Evolutionary conservation across 2,329 filamentous ascomycete species (phyloP).

Genomic region (Cytospora schulzeri): DNA sequence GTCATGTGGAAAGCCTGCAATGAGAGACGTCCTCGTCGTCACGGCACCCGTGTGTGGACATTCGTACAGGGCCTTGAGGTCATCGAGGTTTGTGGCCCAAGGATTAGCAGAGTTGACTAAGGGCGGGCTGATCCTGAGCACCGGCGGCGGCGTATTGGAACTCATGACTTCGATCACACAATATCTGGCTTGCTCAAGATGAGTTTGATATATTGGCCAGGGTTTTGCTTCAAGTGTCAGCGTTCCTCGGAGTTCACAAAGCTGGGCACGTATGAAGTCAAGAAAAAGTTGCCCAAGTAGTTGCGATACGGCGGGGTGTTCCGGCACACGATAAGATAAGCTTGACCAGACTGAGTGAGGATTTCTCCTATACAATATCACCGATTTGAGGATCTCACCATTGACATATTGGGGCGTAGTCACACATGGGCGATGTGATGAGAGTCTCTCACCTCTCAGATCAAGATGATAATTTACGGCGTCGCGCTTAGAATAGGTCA

Average conservation of each 20-base stretch:
- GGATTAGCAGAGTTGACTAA: constrained; percentile 76
- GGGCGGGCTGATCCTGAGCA: constrained; percentile 60
- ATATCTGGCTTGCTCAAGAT: not conserved
- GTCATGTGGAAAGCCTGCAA: constrained; percentile 66
- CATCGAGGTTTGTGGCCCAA: constrained; percentile 68
- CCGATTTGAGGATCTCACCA: constrained; percentile 8
- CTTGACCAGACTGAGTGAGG: not conserved
- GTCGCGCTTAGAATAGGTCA: constrained; percentile 67
- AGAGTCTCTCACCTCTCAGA: not conserved
- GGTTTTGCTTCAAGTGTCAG: not conserved
- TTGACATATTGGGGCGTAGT: not conserved
- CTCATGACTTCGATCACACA: constrained; percentile 8
- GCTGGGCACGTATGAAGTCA: not conserved
- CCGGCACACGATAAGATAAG: constrained; percentile 27
- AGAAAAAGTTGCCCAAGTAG: not conserved
- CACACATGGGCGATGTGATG: not conserved
- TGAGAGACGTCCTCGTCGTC: constrained; percentile 70
- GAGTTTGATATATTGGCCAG: not conserved
- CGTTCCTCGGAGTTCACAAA: not conserved
- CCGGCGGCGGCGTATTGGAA: constrained; percentile 42
- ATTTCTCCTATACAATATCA: not conserved
- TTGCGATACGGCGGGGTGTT: constrained; percentile 7
- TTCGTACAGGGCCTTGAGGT: constrained; percentile 63
- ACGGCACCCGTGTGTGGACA: constrained; percentile 69
- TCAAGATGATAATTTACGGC: not conserved